Evolutionary conservation across 1,139 yeast species (phyloP), one percentile per base, ranked within the genome.

Genomic region (Blastobotrys persicus): DNA sequence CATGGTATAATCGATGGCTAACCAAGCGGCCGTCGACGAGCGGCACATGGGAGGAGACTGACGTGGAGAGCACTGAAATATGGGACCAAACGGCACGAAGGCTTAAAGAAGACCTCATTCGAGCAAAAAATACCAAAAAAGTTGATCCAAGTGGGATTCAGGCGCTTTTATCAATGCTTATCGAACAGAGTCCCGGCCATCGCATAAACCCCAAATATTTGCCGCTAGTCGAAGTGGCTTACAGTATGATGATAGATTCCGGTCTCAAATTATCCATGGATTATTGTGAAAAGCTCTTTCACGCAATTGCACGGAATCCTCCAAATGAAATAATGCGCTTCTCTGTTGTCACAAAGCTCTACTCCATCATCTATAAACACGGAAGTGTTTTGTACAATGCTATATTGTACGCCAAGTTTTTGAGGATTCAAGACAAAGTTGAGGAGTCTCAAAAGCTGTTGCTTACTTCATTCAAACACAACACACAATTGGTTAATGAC

Each of bases 301-400:
- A 31, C 9, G 31, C 48, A 2, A 33, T 43, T 43, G 31, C 46
- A 18, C 16, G 17, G 3, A 43, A 43, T 19, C n/a, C 13, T 14
- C 18, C 40, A 12, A 5, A 16, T 6, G 32, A 43, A 19, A 34
- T 43, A 13, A 33, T 28, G 33, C 13, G 41, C n/a, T 46, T 23
- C 20, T 31, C 46, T 2, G 44, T 59, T 11, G 53, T 58, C 2
- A 58, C 63, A 0, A 50, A 48, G 44, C 52, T 62, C 13, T 62
- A 59, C 42, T 42, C 60, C 35, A 47, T 46, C 14, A 41, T 62
- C 6, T 50, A 51, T 16, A 37, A 19, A 7, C 14, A 37, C 13
- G 46, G 32, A 14, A 55, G 51, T 9, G 52, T 49, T 13, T 46
- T 59, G 4, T 40, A 46, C 20, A 61, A 62, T 39, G 63, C 62